Evolutionary conservation across 1,139 yeast species (phyloP).

Genomic region (Diutina pseudorugosa): DNA sequence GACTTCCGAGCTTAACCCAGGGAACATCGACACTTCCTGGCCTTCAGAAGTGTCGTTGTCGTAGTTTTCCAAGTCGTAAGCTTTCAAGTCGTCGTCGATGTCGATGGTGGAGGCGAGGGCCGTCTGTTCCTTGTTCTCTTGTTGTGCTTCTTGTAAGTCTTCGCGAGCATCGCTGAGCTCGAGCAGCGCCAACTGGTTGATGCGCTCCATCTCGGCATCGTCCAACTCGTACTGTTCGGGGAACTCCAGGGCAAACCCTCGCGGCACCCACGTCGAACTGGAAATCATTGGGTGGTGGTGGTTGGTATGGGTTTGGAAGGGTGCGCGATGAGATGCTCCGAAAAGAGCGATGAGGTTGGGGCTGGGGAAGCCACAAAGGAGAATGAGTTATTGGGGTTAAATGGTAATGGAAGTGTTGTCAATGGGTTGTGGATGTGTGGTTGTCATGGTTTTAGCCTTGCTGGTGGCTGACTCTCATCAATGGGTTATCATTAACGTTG

Average conservation of each 20-base stretch:
- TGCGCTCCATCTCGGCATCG: conserved; percentile 88
- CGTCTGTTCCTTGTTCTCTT: too few relatives aligned
- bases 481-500: too few relatives aligned
- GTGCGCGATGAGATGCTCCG: not conserved
- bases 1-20: conserved; percentile 47
- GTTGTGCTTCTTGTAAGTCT: conserved; percentile 35
- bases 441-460: too few relatives aligned
- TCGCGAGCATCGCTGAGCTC: conserved; percentile 67
- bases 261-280: conserved; percentile 90
- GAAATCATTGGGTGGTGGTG: conserved; percentile 53
- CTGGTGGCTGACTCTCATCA: too few relatives aligned
- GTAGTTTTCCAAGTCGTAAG: conserved; percentile 75
- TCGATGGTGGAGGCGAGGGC: conserved; percentile 41
- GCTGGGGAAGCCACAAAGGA: too few relatives aligned
- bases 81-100: conserved; percentile 74
- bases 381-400: too few relatives aligned
- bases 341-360: not conserved
- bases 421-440: too few relatives aligned
- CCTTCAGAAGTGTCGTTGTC: conserved; percentile 54
- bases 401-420: too few relatives aligned
- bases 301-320: not conserved
- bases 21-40: conserved; percentile 49
- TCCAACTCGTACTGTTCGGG: conserved; percentile 83
- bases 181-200: conserved; percentile 72
- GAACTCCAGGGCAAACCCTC: conserved; percentile 89